A percentile compares a stretch with the other conserved stretches of the same genome.
Conservation (phyloP, 257 asterid genomes). For the Solanum megistacrolobum region DNA sequence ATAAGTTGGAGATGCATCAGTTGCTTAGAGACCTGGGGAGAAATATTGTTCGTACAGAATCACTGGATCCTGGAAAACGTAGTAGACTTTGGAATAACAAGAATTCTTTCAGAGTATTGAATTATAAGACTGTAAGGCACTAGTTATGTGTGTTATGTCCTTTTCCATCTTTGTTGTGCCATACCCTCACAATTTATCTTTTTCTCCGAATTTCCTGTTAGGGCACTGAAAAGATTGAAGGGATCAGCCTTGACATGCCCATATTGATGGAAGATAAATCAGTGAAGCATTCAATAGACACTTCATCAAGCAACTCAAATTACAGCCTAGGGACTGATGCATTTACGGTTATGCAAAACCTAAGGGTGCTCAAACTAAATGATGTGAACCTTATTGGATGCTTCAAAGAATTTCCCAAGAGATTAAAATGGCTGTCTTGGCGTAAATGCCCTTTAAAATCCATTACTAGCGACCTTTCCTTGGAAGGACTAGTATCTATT, state of each 20-base stretch:
- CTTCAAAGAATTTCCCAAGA: conserved; percentile 5
- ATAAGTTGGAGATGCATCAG: neutral
- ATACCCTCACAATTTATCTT: neutral
- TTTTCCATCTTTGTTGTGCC: neutral
- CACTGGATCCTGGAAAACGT: conserved; percentile 5
- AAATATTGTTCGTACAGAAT: neutral
- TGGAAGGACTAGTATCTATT: neutral
- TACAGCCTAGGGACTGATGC: neutral
- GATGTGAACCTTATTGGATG: conserved; percentile 3
- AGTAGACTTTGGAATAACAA: conserved; percentile 3
- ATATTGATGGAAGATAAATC: neutral
- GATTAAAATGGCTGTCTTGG: conserved; percentile 10
- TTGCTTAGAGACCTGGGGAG: conserved; percentile 3
- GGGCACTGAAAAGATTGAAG: conserved; percentile 11
- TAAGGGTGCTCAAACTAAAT: conserved; percentile 8
- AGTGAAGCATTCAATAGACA: neutral
- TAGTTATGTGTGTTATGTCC: neutral
- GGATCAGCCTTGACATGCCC: conserved; percentile 6
- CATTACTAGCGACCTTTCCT: conserved; percentile 5
- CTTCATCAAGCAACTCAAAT: neutral
- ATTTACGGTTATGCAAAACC: conserved; percentile 4
- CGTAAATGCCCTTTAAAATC: conserved; percentile 1
- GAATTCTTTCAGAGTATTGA: neutral
- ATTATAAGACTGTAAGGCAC: neutral
- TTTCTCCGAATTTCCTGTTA: neutral